phyloP scores from a whole-genome alignment of 345 rosid genomes.

The Camelina hispida region DNA sequence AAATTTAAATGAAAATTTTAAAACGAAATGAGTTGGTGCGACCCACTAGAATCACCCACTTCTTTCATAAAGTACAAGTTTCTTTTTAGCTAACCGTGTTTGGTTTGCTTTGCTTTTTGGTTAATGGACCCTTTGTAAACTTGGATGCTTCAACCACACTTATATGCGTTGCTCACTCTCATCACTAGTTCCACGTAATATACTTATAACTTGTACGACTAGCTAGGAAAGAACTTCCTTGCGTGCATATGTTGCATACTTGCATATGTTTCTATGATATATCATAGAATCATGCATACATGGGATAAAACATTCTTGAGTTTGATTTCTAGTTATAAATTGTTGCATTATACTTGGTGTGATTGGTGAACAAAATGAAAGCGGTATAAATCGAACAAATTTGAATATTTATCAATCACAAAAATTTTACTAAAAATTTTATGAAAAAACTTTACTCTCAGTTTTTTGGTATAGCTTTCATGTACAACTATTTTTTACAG shows the following conservation, averaged over 20 bases:
- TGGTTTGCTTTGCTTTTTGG: slow-evolving; percentile 36
- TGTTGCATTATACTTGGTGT: neutral
- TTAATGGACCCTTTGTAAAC: slow-evolving; percentile 36
- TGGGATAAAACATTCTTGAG: neutral
- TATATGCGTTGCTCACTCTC: slow-evolving; percentile 14
- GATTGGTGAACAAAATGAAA: too few species aligned
- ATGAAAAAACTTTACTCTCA: too few species aligned
- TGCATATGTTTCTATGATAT: neutral
- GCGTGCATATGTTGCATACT: neutral
- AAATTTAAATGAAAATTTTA: neutral
- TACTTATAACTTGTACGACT: neutral
- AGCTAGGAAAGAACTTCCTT: neutral
- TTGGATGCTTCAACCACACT: slow-evolving; percentile 41
- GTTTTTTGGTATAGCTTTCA: too few species aligned
- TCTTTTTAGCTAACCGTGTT: slow-evolving; percentile 30
- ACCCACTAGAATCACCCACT: slow-evolving; percentile 42
- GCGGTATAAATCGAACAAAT: too few species aligned
- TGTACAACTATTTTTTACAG: too few species aligned
- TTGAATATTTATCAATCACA: too few species aligned
- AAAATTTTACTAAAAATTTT: too few species aligned
- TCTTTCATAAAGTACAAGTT: slow-evolving; percentile 33
- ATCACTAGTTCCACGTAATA: slow-evolving; percentile 19
- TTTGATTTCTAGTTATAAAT: neutral
- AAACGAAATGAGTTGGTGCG: slow-evolving; percentile 27
- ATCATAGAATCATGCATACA: neutral